Base-by-base conservation (phyloP, 257 asterid genomes). In the Leptodermis oblonga region DNA sequence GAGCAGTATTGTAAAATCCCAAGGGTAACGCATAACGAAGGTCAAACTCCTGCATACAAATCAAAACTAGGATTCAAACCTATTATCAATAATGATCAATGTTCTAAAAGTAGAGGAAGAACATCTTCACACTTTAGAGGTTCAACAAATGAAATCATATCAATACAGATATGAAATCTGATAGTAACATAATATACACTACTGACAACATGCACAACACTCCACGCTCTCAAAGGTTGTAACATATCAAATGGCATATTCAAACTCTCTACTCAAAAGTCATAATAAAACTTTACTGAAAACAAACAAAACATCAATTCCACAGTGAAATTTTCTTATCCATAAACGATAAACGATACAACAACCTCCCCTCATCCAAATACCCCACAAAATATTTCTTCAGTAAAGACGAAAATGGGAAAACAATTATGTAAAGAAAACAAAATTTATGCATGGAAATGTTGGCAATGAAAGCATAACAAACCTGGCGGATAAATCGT, bases 401-500 rank as follows among this genome's bases (percentile, higher is more conserved):
- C n/a, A 20, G 0, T 7, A 14, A 42, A 65, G 10, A 15, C 20
- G 39, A n/a, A 1, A 8, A 11, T 13, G 10, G 45, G 17, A 3
- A 25, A 25, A 25, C 5, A 36, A 56, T 17, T 52, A 37, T 5
- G 26, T 18, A 3, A 33, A 15, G 20, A n/a, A 9, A 22, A 33
- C 51, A 55, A 39, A 15, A 33, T 31, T 67, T 30, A 46, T 30
- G 37, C 43, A 36, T 36, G 25, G 25, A 53, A 68, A 12, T 67
- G 42, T 43, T 31, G 59, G 46, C 26, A 22, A 30, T 8, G 69
- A 8, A 66, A 65, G 58, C 49, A 46, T 26, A 75, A 14, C 20
- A 70, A 67, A 94, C 99, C 97, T 94, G 99, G 26, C 97, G 98
- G 71, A 92, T 67, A 81, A 89, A 88, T 64, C 88, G 95, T 72